phyloP scores from a whole-genome alignment of 1,139 yeast genomes.

The Diutina pseudorugosa region DNA sequence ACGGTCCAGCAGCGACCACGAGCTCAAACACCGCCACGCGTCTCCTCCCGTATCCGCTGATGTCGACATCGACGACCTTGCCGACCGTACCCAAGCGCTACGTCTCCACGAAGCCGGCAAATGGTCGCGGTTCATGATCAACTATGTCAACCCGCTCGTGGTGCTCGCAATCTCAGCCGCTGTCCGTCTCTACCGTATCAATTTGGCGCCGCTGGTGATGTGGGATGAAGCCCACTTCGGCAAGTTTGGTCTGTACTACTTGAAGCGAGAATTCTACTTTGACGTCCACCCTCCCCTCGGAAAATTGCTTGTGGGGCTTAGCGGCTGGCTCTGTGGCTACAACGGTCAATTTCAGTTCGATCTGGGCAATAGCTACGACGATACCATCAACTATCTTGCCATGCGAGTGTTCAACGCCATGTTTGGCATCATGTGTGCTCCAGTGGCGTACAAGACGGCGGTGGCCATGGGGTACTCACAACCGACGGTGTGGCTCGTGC shows the following conservation, averaged over 20 bases:
- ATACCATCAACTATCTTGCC: constrained; percentile 35
- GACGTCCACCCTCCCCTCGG: constrained; percentile 79
- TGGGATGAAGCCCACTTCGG: constrained; percentile 98
- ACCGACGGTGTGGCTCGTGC: constrained; percentile 38
- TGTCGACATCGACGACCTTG: constrained; percentile 7
- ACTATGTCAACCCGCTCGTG: constrained; percentile 18
- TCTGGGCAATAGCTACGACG: constrained; percentile 48
- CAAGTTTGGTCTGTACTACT: constrained; percentile 50
- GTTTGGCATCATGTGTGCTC: constrained; percentile 52
- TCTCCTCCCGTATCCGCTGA: not conserved
- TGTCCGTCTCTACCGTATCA: constrained; percentile 59
- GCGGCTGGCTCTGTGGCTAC: constrained; percentile 58
- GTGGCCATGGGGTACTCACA: constrained; percentile 32
- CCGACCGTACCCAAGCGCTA: constrained; percentile 8
- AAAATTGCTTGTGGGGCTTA: constrained; percentile 53
- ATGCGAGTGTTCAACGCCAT: constrained; percentile 60
- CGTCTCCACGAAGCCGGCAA: constrained; percentile 6
- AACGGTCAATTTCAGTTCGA: constrained; percentile 55
- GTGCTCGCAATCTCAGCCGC: constrained; percentile 49
- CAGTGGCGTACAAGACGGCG: constrained; percentile 53
- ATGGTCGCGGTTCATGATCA: constrained; percentile 4
- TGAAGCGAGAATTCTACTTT: constrained; percentile 55
- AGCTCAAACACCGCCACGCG: not conserved
- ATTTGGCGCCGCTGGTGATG: constrained; percentile 51
- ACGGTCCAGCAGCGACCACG: not conserved